Base-by-base conservation (phyloP, 805 yeast genomes). In the Candida dajiaensis region DNA sequence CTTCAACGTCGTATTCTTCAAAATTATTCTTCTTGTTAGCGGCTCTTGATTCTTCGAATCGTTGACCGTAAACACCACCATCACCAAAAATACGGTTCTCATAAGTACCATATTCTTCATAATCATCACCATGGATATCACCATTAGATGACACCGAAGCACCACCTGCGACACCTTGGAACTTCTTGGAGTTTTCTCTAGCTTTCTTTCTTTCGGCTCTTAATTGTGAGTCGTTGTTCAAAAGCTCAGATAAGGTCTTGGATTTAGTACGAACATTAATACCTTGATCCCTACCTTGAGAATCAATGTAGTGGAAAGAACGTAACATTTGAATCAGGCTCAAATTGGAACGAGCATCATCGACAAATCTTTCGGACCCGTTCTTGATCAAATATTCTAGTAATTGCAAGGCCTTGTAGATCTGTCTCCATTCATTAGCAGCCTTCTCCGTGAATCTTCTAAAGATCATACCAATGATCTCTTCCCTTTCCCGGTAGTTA, bases 381-480 rank as follows among this genome's bases (percentile, higher is more conserved):
- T 92, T 87, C 65, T 88, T 88, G 53, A 94, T 77, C 56, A 94
- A 73, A 64, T 88, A 94, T 59, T 94, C 99, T 65, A 92, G 76
- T 65, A 94, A 75, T 64, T 90, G 97, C 58, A 94, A 73, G 4
- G 97, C 82, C 69, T 94, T 94, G 71, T 94, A 94, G 54, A 94
- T 92, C 66, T 94, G 99, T 63, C 99, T 81, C 99, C 99, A 94
- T 68, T 94, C 98, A 63, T 81, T 84, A 42, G 97, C 95, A 7
- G 94, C 77, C 69, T 94, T 94, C 65, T 94, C 99, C 7, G 98
- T 92, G 70, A 94, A 94, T 52, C 99, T 77, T 57, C 95, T 74
- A 62, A 83, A 83, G 23, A 85, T 75, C 80, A 86, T 83, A 3
- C 86, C 81, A 45, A 83, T 71, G 47, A 85, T 78, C 62, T 86